Conservation (phyloP, 495 filamentous ascomycete species). For the Aspergillus cristatus region DNA sequence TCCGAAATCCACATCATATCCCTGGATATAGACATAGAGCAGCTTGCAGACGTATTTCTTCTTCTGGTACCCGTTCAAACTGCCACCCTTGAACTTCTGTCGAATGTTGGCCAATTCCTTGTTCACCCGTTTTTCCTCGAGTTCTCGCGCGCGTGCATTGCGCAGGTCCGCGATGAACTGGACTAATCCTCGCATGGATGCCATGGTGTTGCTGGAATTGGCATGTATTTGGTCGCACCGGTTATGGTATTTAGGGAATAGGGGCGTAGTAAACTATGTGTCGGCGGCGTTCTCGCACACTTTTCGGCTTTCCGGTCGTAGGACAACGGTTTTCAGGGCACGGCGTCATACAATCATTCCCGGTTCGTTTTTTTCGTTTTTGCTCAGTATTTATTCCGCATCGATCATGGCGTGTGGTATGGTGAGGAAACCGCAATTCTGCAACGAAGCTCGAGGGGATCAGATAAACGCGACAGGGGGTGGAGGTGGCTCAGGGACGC, state of each 20-base stretch:
- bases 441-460: no score
- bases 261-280: neutral
- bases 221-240: neutral
- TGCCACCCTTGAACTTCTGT: slow-evolving; percentile 66
- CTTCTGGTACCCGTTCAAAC: slow-evolving; percentile 90
- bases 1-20: slow-evolving; percentile 98
- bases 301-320: no score
- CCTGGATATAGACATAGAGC: slow-evolving; percentile 97
- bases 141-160: slow-evolving; percentile 86
- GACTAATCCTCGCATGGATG: slow-evolving; percentile 82
- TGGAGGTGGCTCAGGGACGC: neutral
- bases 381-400: neutral
- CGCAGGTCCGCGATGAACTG: slow-evolving; percentile 97
- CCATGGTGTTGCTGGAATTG: slow-evolving; percentile 23
- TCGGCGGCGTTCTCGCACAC: neutral
- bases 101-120: slow-evolving; percentile 98
- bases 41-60: slow-evolving; percentile 99
- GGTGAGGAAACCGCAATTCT: no score
- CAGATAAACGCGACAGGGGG: neutral
- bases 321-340: no score
- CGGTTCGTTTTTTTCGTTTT: slow-evolving; percentile 5
- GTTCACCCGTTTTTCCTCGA: slow-evolving; percentile 99
- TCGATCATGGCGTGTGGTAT: slow-evolving; percentile 9
- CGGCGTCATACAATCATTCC: slow-evolving; percentile 28
- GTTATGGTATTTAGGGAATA: no score